These are phyloP conservation scores for Phytopythium oedochilum DNA, from an alignment of 352 stramenopile species.

Conservation along the genomic window DNA sequence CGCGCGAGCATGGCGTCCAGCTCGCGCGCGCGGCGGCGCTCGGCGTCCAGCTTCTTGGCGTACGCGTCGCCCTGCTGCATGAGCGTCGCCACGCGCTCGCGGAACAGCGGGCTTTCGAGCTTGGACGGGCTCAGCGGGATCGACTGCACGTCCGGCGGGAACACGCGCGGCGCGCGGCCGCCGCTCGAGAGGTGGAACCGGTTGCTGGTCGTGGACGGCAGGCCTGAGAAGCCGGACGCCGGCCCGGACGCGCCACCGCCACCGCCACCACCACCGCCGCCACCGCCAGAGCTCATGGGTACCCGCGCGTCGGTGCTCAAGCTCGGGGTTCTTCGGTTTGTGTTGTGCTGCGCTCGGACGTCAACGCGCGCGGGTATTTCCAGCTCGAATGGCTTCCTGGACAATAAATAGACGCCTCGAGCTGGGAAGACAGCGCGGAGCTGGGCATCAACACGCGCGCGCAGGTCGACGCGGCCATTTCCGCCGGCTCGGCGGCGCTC, in stretches of 20 bases:
- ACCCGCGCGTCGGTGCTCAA: too few relatives aligned
- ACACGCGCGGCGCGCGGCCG: conserved; percentile 43
- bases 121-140: conserved; percentile 63
- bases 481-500: too few relatives aligned
- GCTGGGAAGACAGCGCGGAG: too few relatives aligned
- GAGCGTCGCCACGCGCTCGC: conserved; percentile 47
- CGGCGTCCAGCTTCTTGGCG: conserved; percentile 62
- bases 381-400: too few relatives aligned
- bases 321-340: too few relatives aligned
- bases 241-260: background rate
- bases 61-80: conserved; percentile 77
- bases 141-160: conserved; percentile 41
- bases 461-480: too few relatives aligned
- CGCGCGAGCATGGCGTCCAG: conserved; percentile 27
- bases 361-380: too few relatives aligned
- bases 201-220: conserved; percentile 12
- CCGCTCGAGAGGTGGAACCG: conserved; percentile 32
- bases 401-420: too few relatives aligned
- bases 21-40: conserved; percentile 43
- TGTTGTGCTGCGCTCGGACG: background rate
- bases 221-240: background rate
- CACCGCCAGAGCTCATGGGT: background rate
- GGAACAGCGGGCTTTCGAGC: conserved; percentile 72
- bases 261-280: background rate
- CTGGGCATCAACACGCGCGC: too few relatives aligned